Evolutionary conservation across 768 basidiomycete genomes (phyloP), one percentile per base, ranked within the genome.

Genomic region (Tylopilus cervinicoccineus): DNA sequence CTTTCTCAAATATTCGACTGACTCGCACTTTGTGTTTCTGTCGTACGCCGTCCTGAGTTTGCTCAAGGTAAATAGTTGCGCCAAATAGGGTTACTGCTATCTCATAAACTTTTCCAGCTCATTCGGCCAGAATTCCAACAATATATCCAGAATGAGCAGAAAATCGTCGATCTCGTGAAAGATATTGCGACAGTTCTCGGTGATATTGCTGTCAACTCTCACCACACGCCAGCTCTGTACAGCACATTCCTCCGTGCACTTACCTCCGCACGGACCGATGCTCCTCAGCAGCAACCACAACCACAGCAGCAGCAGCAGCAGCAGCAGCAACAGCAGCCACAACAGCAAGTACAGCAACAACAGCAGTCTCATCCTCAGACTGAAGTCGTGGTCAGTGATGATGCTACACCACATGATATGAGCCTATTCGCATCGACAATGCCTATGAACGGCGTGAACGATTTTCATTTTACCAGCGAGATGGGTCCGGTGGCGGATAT

Each of bases 31-130:
- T 54, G 94, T 98, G 9, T 86, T 89, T 71, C 81, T 80, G 38
- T 88, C 87, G n/a, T 96, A 98, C 67, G 93, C 92, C 0, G 87
- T 97, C 7, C 72, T 96, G 49, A 95, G 87, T 60, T 72, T 97
- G 54, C 75, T 99, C 53, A 98, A 97, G 84, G 88, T 92, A 43
- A 47, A 74, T 29, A 13, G 20, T 51, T 17, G n/a, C 14, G 23
- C 36, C 10, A 17, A 38, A 41, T 19, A 17, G 6, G 14, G 37
- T 37, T 28, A 8, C 45, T 47, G 31, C 6, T 44, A 27, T 41
- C 55, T 65, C 12, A 66, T 34, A 34, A 17, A 13, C n/a, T 45
- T 50, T 38, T 45, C 2, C 55, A 93, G 89, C 77, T 93, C 38
- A 76, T 93, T 28, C 84, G 90, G 6, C 86, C 88, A 0, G 88